A percentile compares a stretch with the other conserved stretches of the same genome.
Conservation (phyloP, 2,329 filamentous ascomycete species). For the Stenocarpella maydis region DNA sequence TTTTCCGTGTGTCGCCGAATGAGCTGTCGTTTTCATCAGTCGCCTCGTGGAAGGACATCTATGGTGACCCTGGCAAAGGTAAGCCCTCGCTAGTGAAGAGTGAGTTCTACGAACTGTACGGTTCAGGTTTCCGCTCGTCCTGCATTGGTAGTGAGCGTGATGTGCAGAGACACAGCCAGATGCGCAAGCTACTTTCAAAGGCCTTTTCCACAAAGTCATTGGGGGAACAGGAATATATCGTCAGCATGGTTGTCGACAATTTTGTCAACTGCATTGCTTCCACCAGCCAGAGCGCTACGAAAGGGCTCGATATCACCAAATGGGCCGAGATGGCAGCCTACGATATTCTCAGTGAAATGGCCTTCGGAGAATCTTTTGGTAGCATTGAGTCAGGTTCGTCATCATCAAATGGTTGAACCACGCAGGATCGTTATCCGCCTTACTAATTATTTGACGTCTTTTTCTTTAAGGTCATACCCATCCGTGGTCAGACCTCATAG, state of each 20-base stretch:
- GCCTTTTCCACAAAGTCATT: constrained; percentile 28
- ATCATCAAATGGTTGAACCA: too few relatives aligned
- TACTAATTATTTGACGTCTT: not conserved
- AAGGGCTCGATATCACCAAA: constrained; percentile 42
- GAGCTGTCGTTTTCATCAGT: constrained; percentile 15
- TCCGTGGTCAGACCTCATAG: too few relatives aligned
- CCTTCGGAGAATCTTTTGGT: constrained; percentile 51
- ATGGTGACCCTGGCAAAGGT: constrained; percentile 35
- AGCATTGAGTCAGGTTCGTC: constrained; percentile 40
- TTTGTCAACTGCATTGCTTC: not conserved
- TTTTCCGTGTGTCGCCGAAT: constrained; percentile 10
- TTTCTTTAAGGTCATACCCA: not conserved
- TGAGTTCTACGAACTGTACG: constrained; percentile 41
- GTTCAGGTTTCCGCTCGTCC: constrained; percentile 33
- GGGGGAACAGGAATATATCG: not conserved
- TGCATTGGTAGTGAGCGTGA: constrained; percentile 42
- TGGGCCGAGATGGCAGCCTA: constrained; percentile 48
- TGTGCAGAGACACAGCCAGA: constrained; percentile 38
- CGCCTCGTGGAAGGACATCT: constrained; percentile 13
- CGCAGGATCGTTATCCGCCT: too few relatives aligned
- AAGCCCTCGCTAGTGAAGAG: constrained; percentile 36
- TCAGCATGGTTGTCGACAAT: not conserved
- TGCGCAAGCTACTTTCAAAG: constrained; percentile 39
- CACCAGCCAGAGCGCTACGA: constrained; percentile 34
- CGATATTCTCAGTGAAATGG: constrained; percentile 51